phyloP scores from a whole-genome alignment of 1,284 basidiomycete species.

The Boletus sp. region DNA sequence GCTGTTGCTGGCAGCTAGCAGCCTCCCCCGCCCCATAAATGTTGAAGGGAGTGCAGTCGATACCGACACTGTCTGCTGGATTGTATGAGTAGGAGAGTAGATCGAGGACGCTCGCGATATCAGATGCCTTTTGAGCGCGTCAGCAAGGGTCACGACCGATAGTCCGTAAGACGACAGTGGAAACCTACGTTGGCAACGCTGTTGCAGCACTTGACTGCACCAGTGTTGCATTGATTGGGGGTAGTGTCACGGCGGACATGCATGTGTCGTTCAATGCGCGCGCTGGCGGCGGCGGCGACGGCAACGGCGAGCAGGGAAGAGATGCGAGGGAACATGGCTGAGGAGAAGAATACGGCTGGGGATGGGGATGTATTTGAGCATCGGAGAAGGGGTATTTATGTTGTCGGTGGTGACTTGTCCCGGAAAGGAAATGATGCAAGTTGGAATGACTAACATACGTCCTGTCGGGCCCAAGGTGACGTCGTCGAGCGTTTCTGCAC shows the following conservation, averaged over 20 bases:
- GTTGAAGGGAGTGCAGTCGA: constrained; percentile 26
- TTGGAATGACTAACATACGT: background rate
- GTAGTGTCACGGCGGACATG: constrained; percentile 7
- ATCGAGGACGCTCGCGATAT: constrained; percentile 14
- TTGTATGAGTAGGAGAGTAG: constrained; percentile 15
- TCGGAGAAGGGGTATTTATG: constrained; percentile 23
- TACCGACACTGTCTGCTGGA: constrained; percentile 20
- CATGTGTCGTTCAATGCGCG: constrained; percentile 21
- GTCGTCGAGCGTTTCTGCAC: constrained; percentile 3
- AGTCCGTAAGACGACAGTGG: background rate
- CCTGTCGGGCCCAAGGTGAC: constrained; percentile 5
- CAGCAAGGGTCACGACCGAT: background rate
- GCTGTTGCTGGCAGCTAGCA: constrained; percentile 22
- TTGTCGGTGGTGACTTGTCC: constrained; percentile 4
- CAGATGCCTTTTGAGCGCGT: constrained; percentile 8
- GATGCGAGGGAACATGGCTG: constrained; percentile 20
- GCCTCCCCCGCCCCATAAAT: constrained; percentile 21
- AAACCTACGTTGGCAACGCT: constrained; percentile 18
- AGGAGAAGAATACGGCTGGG: background rate
- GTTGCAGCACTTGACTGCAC: constrained; percentile 20
- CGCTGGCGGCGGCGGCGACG: constrained; percentile 18
- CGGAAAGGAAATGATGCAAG: constrained; percentile 15
- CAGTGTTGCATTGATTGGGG: constrained; percentile 16
- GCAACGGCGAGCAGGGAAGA: constrained; percentile 19
- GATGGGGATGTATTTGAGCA: background rate